Base-by-base conservation (phyloP, 306 rosid species). In the Gastrolobium bilobum region DNA sequence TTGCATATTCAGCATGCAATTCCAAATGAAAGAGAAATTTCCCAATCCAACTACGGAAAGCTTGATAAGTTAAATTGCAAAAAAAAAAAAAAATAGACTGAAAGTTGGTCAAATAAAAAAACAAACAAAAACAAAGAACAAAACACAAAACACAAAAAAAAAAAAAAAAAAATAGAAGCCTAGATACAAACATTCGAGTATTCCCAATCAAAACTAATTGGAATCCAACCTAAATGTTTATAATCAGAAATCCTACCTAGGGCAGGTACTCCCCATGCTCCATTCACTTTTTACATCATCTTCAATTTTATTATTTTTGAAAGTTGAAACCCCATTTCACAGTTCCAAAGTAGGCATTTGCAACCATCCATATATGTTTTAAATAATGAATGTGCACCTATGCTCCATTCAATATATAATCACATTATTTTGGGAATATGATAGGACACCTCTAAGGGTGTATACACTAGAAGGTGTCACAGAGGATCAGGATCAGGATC, bases 151-250 rank as follows among this genome's bases (percentile, higher is more conserved):
- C 10, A 7, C 0, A 46, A 38, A 50, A 11, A 61, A 2, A 29
- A 2, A 58, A 58, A 40, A 4, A 65, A 65, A 65, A 2, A 48
- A 38, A 40, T n/a, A 43, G 43, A 37, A 59, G 47, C 67, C 37
- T 60, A 10, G 2, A 75, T 61, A 44, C 58, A 56, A 56, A 57
- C 68, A 47, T 34, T 34, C 4, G 14, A 35, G 47, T 71, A 52
- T 37, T 11, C 20, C 42, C 62, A 4, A 50, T 38, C 50, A 68
- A 68, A 67, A 68, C 7, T 52, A 20, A 52, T 7, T 33, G 11
- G 51, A 61, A 61, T 47, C 79, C 71, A 34, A 8, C 5, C 8
- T 4, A 61, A 4, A 61, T 33, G 47, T 10, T 34, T 61, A 34
- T 35, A 35, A 34, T 47, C 39, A 7, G 7, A 50, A 37, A 4